Conservation (phyloP, 495 filamentous ascomycete species). For the Pyronema omphalodes region DNA sequence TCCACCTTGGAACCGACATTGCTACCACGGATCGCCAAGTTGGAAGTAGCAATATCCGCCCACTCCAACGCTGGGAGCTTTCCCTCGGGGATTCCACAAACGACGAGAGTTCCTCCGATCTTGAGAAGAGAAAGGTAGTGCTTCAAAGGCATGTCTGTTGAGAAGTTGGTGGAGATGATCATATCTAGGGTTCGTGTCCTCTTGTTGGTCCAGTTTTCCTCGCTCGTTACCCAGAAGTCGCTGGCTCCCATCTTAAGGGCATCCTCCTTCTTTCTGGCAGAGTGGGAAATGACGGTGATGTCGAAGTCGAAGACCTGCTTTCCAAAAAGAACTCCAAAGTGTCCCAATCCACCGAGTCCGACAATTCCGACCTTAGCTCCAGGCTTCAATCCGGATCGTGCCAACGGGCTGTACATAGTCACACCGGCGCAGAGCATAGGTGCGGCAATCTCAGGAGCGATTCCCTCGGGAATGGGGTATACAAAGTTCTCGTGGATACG, state of each 20-base stretch:
- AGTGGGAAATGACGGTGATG: constrained; percentile 49
- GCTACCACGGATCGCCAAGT: constrained; percentile 60
- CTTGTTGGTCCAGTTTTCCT: constrained; percentile 44
- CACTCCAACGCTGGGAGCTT: constrained; percentile 56
- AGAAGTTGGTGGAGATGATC: constrained; percentile 41
- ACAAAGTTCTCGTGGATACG: constrained; percentile 14
- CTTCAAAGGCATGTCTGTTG: constrained; percentile 36
- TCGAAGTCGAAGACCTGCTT: constrained; percentile 49
- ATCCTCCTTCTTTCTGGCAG: constrained; percentile 49
- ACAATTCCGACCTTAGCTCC: constrained; percentile 73
- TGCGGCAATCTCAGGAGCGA: constrained; percentile 47
- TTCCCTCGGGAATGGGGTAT: constrained; percentile 62
- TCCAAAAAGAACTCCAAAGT: constrained; percentile 53
- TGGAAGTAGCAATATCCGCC: constrained; percentile 57
- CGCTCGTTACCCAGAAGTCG: constrained; percentile 48
- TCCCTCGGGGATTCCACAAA: constrained; percentile 67
- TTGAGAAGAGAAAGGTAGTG: constrained; percentile 64
- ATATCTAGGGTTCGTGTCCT: constrained; percentile 40
- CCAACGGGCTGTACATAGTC: constrained; percentile 61
- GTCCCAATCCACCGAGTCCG: constrained; percentile 50
- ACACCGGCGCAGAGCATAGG: constrained; percentile 84
- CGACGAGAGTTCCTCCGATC: constrained; percentile 67
- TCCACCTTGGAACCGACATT: constrained; percentile 69
- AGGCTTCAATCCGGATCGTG: constrained; percentile 50
- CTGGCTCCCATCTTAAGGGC: constrained; percentile 51